phyloP scores from a whole-genome alignment of 345 rosid genomes.

The Brassica rapa region DNA sequence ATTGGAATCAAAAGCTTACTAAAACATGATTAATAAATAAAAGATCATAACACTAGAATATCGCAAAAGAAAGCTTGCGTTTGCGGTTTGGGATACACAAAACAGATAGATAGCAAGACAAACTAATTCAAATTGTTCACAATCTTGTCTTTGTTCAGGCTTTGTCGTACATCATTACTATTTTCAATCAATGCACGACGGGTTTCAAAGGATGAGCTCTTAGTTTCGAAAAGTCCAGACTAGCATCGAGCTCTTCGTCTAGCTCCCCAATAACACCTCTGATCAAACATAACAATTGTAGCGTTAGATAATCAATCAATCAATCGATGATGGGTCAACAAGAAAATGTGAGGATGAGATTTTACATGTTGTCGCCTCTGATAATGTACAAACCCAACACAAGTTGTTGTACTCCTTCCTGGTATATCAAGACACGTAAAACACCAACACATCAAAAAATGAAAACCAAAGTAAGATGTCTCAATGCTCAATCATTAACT shows the following conservation, averaged over 20 bases:
- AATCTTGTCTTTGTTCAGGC: constrained; percentile 5
- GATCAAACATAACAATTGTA: constrained; percentile 29
- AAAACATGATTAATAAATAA: background rate
- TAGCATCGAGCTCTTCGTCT: constrained; percentile 84
- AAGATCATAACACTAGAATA: background rate
- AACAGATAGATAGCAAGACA: constrained; percentile 19
- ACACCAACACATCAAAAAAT: constrained; percentile 11
- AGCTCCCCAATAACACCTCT: constrained; percentile 93
- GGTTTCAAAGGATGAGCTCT: constrained; percentile 98
- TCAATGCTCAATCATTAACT: background rate
- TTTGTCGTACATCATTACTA: constrained; percentile 6
- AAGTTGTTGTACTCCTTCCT: constrained; percentile 96
- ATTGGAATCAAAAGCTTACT: background rate
- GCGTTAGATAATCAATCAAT: background rate
- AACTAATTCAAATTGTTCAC: constrained; percentile 32
- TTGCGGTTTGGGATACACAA: background rate
- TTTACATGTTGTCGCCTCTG: constrained; percentile 98
- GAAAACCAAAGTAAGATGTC: background rate
- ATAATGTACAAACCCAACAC: constrained; percentile 95
- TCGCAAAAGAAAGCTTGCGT: background rate
- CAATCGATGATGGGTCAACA: background rate
- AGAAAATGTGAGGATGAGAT: background rate
- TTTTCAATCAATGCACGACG: constrained; percentile 64
- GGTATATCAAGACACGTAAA: constrained; percentile 22
- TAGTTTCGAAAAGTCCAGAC: constrained; percentile 71